Conservation (phyloP, 106 monocot genomes). For the Allium fistulosum region DNA sequence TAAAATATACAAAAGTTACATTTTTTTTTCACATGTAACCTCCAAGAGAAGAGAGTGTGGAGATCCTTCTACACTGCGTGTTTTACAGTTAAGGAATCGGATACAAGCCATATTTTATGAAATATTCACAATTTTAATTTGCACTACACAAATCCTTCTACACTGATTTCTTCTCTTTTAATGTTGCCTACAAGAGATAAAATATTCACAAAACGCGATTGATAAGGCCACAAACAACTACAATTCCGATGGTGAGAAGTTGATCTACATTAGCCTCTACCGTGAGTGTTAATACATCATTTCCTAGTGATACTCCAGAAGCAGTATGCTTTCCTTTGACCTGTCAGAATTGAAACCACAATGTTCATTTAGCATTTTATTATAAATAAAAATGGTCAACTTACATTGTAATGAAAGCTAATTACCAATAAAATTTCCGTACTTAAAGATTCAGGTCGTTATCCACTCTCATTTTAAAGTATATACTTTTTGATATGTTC, state of each 20-base stretch:
- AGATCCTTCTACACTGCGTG: not conserved
- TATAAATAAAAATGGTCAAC: not conserved
- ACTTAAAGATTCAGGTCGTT: too few species aligned
- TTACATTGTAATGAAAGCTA: too few species aligned
- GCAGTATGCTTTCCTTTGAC: slow-evolving; percentile 39
- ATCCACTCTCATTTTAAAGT: too few species aligned
- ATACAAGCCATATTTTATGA: not conserved
- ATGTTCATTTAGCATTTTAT: too few species aligned
- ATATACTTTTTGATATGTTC: too few species aligned
- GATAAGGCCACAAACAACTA: slow-evolving; percentile 44
- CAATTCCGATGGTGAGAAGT: slow-evolving; percentile 35
- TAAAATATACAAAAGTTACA: too few species aligned
- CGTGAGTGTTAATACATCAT: slow-evolving; percentile 37
- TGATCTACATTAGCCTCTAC: slow-evolving; percentile 41
- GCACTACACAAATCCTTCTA: not conserved
- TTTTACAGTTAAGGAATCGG: not conserved
- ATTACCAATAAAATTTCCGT: too few species aligned
- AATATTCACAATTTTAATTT: not conserved
- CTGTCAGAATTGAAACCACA: slow-evolving; percentile 1
- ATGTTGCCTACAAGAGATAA: not conserved
- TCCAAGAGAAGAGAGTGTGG: too few species aligned
- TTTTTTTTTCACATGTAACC: too few species aligned
- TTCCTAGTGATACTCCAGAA: slow-evolving; percentile 31
- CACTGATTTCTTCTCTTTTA: not conserved
- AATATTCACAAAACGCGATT: slow-evolving; percentile 23